These are phyloP conservation scores for Cubamyces lactineus DNA, from an alignment of 768 basidiomycete species.

Conservation along the genomic window DNA sequence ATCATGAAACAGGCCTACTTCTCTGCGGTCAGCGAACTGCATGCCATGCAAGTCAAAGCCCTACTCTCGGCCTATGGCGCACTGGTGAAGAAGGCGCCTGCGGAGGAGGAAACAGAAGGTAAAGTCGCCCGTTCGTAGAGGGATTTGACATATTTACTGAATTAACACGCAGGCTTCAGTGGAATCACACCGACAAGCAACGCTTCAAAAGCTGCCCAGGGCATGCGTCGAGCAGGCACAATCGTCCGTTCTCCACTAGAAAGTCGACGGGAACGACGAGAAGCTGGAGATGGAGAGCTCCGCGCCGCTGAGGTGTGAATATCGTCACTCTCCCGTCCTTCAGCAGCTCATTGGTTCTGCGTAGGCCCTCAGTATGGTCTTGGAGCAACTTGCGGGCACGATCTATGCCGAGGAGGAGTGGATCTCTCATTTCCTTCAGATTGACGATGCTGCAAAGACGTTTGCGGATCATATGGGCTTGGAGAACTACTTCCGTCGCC, in stretches of 20 bases:
- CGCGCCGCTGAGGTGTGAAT: constrained; percentile 69
- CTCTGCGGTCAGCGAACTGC: constrained; percentile 80
- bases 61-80: constrained; percentile 61
- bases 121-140: constrained; percentile 22
- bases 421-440: constrained; percentile 89
- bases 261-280: constrained; percentile 55
- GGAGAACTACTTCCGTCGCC: constrained; percentile 92
- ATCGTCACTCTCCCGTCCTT: background rate
- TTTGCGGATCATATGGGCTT: constrained; percentile 95
- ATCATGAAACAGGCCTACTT: constrained; percentile 75
- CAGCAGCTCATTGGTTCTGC: background rate
- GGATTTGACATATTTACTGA: background rate
- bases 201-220: constrained; percentile 52
- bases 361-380: constrained; percentile 73
- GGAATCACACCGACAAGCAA: constrained; percentile 22
- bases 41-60: constrained; percentile 78
- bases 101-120: constrained; percentile 81
- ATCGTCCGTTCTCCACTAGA: constrained; percentile 81
- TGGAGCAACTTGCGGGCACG: constrained; percentile 75
- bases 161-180: constrained; percentile 25
- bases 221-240: constrained; percentile 83
- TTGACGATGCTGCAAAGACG: constrained; percentile 85
- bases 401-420: constrained; percentile 88
- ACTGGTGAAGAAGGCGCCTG: constrained; percentile 64
- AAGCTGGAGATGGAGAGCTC: constrained; percentile 58